These are phyloP conservation scores for Monosporascus sp. DNA, from an alignment of 2,329 filamentous ascomycete genomes.

Conservation along the genomic window DNA sequence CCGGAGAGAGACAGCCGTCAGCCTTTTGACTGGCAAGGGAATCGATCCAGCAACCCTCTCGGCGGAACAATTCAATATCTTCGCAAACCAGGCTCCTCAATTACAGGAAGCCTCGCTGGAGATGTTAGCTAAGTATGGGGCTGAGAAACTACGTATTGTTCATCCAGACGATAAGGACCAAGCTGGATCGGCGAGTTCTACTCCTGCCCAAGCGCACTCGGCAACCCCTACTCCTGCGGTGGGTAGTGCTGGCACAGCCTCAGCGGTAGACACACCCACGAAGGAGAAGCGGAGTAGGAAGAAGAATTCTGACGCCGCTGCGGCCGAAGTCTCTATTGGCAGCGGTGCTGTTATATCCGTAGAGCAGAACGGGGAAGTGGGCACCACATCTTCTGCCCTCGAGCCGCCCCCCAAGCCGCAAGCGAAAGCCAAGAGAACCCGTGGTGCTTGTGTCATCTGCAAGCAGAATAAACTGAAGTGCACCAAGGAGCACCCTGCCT, in stretches of 20 bases:
- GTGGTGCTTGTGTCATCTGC: constrained; percentile 29
- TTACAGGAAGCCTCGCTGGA: constrained; percentile 49
- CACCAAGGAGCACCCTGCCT: constrained; percentile 30
- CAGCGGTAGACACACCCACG: constrained; percentile 16
- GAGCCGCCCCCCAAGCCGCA: constrained; percentile 15
- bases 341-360: constrained; percentile 20
- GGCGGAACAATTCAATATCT: constrained; percentile 52
- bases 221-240: constrained; percentile 8
- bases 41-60: constrained; percentile 50
- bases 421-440: constrained; percentile 21
- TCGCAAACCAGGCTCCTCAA: constrained; percentile 53
- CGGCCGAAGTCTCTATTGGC: constrained; percentile 14
- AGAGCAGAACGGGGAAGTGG: constrained; percentile 20
- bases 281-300: constrained; percentile 22
- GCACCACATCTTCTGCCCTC: constrained; percentile 21
- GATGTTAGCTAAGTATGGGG: constrained; percentile 53
- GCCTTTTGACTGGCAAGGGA: constrained; percentile 39
- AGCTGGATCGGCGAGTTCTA: constrained; percentile 20
- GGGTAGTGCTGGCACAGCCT: background rate
- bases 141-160: constrained; percentile 52
- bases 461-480: constrained; percentile 25
- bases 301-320: constrained; percentile 16
- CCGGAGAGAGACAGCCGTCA: constrained; percentile 42
- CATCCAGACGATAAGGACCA: constrained; percentile 39
- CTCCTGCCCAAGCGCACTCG: constrained; percentile 14